phyloP scores from a whole-genome alignment of 805 yeast species.

The Saccharomycopsis sp. region DNA sequence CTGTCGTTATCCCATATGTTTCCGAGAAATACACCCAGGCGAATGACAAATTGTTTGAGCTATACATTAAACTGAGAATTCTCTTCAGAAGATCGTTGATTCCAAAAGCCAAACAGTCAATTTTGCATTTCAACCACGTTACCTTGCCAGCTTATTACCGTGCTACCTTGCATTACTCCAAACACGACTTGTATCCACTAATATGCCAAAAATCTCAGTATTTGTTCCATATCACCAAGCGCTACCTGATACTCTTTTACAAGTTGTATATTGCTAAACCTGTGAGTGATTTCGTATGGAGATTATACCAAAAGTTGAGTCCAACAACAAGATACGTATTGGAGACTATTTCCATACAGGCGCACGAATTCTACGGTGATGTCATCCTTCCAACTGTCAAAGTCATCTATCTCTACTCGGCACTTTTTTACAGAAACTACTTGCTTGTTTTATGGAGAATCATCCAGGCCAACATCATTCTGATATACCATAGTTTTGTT shows the following conservation, averaged over 20 bases:
- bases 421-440: background rate
- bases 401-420: background rate
- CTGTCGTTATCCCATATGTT: background rate
- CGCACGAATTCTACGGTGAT: background rate
- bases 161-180: background rate
- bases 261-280: background rate
- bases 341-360: background rate
- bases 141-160: slow-evolving; percentile 4
- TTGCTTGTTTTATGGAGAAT: background rate
- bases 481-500: background rate
- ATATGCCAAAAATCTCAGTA: background rate
- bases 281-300: background rate
- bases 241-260: background rate
- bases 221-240: background rate
- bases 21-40: background rate
- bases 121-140: slow-evolving; percentile 3
- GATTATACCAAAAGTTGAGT: background rate
- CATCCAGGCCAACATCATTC: background rate
- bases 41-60: background rate
- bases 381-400: background rate
- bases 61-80: slow-evolving; percentile 8
- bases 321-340: background rate
- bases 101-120: slow-evolving; percentile 2
- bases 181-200: background rate
- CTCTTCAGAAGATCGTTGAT: background rate